Evolutionary conservation across 129 eudicot species (phyloP), one percentile per base, ranked within the genome.

Genomic region (Lactuca saligna): DNA sequence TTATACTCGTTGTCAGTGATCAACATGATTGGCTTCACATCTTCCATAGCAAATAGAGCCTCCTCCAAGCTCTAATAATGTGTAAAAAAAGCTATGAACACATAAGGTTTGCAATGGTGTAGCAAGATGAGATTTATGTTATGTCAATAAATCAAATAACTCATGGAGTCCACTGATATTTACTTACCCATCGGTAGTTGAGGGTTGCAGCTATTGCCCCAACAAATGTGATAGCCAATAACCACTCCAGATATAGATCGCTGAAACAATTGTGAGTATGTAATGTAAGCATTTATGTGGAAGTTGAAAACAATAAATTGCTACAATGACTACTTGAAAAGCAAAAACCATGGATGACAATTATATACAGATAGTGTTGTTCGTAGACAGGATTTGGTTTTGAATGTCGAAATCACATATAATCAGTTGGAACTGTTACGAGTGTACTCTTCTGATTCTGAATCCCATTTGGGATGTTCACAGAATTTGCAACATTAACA

Each of bases 201-300:
- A 94, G 85, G 13, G 96, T 88, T 61, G 99, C 99, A 53, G 80
- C 80, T 54, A 90, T 83, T 65, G 94, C 99, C 54, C 97, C 97
- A 70, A 83, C 82, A 78, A 77, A 90, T 13, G 94, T 76, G 65
- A 94, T 85, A 54, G 94, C 99, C 74, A 94, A 88, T 75, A 94
- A 17, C 99, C 94, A 94, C 69, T 89, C 97, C 96, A 94, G 49
- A 83, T 89, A 87, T 69, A 71, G 79, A 65, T 86, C 93, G 77
- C 96, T 85, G 88, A 49, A 77, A 81, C 54, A 74, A 44, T 64
- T 48, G 17, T 10, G 8, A 69, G 35, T 5, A 58, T 9, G 10
- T 16, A 34, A 58, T 9, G 10, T 16, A 34, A 51, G 17, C 51
- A 8, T 32, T 61, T 57, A 59, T 61, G 13, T 11, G 2, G 3